Evolutionary conservation across 352 stramenopile genomes (phyloP), one percentile per base, ranked within the genome.

Genomic region (Thraustochytrium aureum): DNA sequence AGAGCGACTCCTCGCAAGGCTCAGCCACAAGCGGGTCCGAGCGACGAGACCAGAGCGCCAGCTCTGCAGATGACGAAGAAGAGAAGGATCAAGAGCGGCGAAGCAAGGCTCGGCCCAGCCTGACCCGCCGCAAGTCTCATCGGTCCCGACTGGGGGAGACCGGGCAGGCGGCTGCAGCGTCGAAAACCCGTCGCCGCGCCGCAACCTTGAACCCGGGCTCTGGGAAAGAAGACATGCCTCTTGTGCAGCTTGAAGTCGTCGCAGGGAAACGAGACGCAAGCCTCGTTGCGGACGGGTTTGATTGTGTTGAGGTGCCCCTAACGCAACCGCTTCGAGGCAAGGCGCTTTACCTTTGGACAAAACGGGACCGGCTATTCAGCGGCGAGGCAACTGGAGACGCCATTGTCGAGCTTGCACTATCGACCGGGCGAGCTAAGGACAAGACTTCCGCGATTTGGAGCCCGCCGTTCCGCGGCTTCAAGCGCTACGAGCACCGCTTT

Each of bases 381-480:
- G 5, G 5, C 12, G 20, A 22, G 22, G 42, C 41, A 26, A 50
- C 33, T 37, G 37, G 39, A 10, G 69, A 79, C 56, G 52, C 37
- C n/a, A 56, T 79, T 33, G 32, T 79, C 10, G 69, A 79, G 10
- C n/a, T 79, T 7, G 69, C 69, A n/a, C 2, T 79, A 0, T 67
- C 69, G 1, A 0, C 52, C 0, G 69, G 69, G 4, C 0, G 22
- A 5, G 39, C 37, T 0, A 6, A 64, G 6, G 17, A 56, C 5
- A 30, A 32, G 6, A 52, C 47, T 6, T 79, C 50, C 3, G 3
- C 47, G 5, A 26, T 79, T 5, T 79, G 69, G 69, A 33, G 30
- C 30, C 69, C 69, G 52, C 69, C 69, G 22, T 30, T 45, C 22
- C 50, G 69, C 32, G 69, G 69, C 2, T 79, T 79, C 50, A 79